Percentiles rank a stretch among this genome's conserved stretches.
Conservation (phyloP, 176 grass and related monocot genomes). For the Thalia dealbata region DNA sequence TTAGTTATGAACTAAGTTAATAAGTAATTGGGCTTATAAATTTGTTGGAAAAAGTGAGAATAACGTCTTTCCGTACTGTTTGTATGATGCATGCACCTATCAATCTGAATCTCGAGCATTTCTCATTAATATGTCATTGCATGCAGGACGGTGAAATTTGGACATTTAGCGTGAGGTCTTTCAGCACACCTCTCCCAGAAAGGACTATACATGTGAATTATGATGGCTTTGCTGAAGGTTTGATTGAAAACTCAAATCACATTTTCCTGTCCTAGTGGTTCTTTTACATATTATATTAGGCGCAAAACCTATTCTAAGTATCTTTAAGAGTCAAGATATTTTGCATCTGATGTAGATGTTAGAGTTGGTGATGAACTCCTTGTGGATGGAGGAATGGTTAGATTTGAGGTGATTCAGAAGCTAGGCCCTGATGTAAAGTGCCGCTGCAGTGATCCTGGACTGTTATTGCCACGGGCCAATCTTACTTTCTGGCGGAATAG, state of each 20-base stretch:
- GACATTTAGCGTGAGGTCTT: slow-evolving; percentile 89
- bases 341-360: slow-evolving; percentile 41
- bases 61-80: too few relatives aligned
- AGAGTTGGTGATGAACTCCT: slow-evolving; percentile 87
- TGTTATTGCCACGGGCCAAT: slow-evolving; percentile 81
- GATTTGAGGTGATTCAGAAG: slow-evolving; percentile 88
- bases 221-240: slow-evolving; percentile 96
- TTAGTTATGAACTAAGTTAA: too few relatives aligned
- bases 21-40: too few relatives aligned
- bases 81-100: not conserved
- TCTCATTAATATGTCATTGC: slow-evolving; percentile 1
- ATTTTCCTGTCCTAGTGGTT: slow-evolving; percentile 14
- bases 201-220: slow-evolving; percentile 76
- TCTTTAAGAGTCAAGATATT: not conserved
- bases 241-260: slow-evolving; percentile 1
- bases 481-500: slow-evolving; percentile 82
- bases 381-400: slow-evolving; percentile 93
- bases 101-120: not conserved
- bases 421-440: slow-evolving; percentile 90
- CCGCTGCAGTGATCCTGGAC: slow-evolving; percentile 72
- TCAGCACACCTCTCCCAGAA: slow-evolving; percentile 65
- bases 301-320: not conserved
- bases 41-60: too few relatives aligned
- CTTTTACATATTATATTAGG: not conserved
- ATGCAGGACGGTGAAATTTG: slow-evolving; percentile 96